Percentiles rank a stretch among this genome's conserved stretches.
Conservation (phyloP, 345 rosid species). For the Boechera retrofracta region DNA sequence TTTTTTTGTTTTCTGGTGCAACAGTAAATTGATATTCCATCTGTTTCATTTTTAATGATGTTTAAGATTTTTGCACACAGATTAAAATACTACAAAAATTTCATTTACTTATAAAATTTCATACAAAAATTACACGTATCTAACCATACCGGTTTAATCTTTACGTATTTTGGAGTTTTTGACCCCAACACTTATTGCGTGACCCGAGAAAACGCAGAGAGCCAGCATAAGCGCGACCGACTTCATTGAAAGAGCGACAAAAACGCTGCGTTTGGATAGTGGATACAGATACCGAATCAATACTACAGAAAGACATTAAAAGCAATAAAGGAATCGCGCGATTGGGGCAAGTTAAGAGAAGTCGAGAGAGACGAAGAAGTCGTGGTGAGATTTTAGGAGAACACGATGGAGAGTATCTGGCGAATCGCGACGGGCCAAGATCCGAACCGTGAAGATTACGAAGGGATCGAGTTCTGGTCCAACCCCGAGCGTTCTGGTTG, state of each 20-base stretch:
- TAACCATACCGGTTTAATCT: neutral
- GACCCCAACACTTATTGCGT: slow-evolving; percentile 4
- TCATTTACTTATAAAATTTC: no score
- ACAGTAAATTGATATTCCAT: no score
- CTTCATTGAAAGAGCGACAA: slow-evolving; percentile 4
- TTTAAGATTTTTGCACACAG: no score
- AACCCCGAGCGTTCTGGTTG: slow-evolving; percentile 78
- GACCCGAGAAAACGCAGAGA: slow-evolving; percentile 11
- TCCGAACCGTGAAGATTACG: slow-evolving; percentile 69
- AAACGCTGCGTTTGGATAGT: slow-evolving; percentile 25
- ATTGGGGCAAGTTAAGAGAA: neutral
- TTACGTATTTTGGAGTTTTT: neutral
- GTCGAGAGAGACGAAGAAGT: slow-evolving; percentile 1
- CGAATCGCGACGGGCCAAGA: slow-evolving; percentile 71
- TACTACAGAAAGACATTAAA: neutral
- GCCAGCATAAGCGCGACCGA: slow-evolving; percentile 12
- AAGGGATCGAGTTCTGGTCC: slow-evolving; percentile 73
- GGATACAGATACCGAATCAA: slow-evolving; percentile 7
- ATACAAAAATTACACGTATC: no score
- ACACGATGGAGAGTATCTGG: slow-evolving; percentile 67
- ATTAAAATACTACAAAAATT: no score
- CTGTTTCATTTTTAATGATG: no score
- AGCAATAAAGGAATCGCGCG: slow-evolving; percentile 10
- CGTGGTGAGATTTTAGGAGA: slow-evolving; percentile 34
- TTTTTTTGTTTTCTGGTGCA: no score